phyloP scores from a whole-genome alignment of 371 early-diverging fungal genomes.

The Vairimorpha ceranae region DNA sequence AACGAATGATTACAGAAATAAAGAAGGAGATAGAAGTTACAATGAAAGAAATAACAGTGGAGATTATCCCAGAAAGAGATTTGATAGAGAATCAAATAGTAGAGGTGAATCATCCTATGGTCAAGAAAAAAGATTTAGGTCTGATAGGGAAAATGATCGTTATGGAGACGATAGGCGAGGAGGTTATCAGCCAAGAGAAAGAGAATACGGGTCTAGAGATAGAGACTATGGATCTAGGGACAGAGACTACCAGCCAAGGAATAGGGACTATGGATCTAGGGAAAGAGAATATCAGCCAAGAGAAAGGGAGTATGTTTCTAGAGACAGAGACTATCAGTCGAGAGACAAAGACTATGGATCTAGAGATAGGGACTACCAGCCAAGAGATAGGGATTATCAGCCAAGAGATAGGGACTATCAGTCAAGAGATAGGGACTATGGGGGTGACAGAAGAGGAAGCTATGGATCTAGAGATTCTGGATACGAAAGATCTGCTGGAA shows the following conservation, averaged over 20 bases:
- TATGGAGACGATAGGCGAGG: not conserved
- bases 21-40: too few species aligned
- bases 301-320: not conserved
- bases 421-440: not conserved
- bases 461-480: slow-evolving; percentile 1
- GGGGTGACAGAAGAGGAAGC: not conserved
- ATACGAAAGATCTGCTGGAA: not conserved
- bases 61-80: slow-evolving; percentile 4
- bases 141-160: not conserved
- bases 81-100: not conserved
- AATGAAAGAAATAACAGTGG: not conserved
- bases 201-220: not conserved
- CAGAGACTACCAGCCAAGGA: not conserved
- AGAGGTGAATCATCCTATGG: not conserved
- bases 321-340: not conserved
- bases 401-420: not conserved
- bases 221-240: not conserved
- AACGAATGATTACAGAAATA: not conserved
- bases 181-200: not conserved
- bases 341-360: not conserved
- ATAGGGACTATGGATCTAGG: not conserved
- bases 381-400: not conserved
- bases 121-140: slow-evolving; percentile 6
- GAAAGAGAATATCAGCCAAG: not conserved
- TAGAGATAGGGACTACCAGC: not conserved